Evolutionary conservation across 139 green algal species (phyloP).

Genomic region (Volvox reticuliferus): DNA sequence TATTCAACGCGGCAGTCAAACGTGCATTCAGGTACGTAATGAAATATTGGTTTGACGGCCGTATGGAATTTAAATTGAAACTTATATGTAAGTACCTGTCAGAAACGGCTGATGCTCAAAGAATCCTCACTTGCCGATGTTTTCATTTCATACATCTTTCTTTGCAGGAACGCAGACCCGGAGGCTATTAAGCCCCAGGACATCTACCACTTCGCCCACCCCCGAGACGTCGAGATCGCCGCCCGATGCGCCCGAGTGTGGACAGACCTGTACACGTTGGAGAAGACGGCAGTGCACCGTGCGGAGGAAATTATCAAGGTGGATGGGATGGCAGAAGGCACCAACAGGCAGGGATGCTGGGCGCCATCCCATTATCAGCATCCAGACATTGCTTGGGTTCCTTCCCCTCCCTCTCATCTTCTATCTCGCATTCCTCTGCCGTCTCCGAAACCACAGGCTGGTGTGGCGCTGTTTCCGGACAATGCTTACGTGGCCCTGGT

Average conservation of each 20-base stretch:
- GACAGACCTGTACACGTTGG: conserved; percentile 15
- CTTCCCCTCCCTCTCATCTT: background rate
- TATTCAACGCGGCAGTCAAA: background rate
- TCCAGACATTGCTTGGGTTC: background rate
- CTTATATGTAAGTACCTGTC: too few species aligned
- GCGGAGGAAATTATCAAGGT: conserved; percentile 18
- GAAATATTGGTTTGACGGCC: too few species aligned
- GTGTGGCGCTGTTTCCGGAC: conserved; percentile 11
- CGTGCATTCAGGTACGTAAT: conserved; percentile 18
- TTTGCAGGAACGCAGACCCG: background rate
- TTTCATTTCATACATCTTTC: too few species aligned
- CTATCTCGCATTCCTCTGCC: too few species aligned
- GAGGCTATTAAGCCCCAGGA: conserved; percentile 29
- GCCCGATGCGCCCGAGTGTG: background rate
- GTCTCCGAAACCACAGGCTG: background rate
- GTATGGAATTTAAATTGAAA: too few species aligned
- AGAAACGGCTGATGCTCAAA: too few species aligned
- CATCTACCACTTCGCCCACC: conserved; percentile 16
- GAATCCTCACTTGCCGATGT: too few species aligned
- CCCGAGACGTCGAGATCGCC: background rate
- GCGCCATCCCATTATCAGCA: too few species aligned
- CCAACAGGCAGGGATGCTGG: too few species aligned
- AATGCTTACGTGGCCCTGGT: conserved; percentile 3
- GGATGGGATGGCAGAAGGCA: background rate
- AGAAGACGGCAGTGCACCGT: background rate